These are phyloP conservation scores for Cytospora chrysosperma DNA, from an alignment of 2,329 filamentous ascomycete genomes.

Conservation along the genomic window DNA sequence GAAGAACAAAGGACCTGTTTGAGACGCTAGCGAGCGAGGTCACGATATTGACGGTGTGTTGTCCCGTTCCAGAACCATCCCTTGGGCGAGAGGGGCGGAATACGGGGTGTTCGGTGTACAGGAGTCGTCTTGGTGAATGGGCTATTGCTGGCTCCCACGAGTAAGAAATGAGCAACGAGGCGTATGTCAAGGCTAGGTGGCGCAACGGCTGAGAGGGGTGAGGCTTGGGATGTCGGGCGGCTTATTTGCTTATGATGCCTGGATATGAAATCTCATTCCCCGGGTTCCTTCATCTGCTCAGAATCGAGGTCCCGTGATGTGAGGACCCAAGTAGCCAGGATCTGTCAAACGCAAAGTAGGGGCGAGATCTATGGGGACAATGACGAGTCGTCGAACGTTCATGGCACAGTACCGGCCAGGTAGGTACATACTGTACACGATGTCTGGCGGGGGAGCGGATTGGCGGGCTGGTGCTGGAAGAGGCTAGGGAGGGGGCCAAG, in stretches of 20 bases:
- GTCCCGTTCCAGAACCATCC: neutral
- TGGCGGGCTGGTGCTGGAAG: neutral
- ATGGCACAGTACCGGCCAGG: no score
- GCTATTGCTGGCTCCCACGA: neutral
- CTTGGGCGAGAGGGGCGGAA: neutral
- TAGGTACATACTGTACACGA: no score
- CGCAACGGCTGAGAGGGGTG: neutral
- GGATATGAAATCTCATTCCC: neutral
- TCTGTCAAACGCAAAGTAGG: neutral
- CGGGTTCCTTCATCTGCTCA: neutral
- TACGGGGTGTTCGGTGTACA: neutral
- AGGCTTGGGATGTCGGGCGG: neutral
- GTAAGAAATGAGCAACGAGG: neutral
- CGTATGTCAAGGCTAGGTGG: neutral
- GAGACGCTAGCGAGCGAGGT: constrained; percentile 24
- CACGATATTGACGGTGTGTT: constrained; percentile 8
- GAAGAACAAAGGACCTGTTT: neutral
- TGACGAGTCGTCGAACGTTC: neutral
- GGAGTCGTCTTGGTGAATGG: neutral
- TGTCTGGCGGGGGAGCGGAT: neutral
- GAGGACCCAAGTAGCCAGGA: neutral
- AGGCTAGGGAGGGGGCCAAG: neutral
- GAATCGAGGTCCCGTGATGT: neutral
- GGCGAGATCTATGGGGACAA: neutral
- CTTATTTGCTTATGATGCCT: neutral